Base-by-base conservation (phyloP, 2,329 filamentous ascomycete species). In the Monilinia polystroma region DNA sequence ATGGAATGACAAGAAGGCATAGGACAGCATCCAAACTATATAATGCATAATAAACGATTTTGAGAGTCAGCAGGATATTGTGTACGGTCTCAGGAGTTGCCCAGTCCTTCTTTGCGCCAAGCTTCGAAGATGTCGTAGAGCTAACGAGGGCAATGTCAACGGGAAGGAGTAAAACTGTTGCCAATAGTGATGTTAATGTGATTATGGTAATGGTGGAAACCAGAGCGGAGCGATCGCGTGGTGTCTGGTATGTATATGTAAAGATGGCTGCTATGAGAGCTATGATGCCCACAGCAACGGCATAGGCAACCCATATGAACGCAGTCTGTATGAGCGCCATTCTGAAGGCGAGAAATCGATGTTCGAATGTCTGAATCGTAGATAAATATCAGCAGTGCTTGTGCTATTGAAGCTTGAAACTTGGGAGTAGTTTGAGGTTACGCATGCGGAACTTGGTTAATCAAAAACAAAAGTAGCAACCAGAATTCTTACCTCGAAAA, bases 61-160 rank as follows among this genome's bases (percentile, higher is more conserved):
- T 91, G 70, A 99, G 83, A 0, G 91, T 92, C 70, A 87, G 83
- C 20, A 94, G 82, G 66, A 98, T 96, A 70, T 86, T 84, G 70
- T 91, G 85, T 68, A 98, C 87, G 64, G 87, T 87, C 70, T 90
- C 86, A 35, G 92, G 91, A 0, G 91, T 96, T 14, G 95, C 95
- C 95, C 95, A 99, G 73, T 94, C 89, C 79, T 97, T 97, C 81
- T 96, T 96, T 59, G 85, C 84, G 68, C 95, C 95, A 45, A 90
- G 82, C 59, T 87, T 85, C 7, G 89, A 85, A 66, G 88, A 88
- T 18, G 88, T 90, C 0, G 95, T 99, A 8, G 93, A 92, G 2
- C 94, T 97, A 58, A 97, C 90, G 72, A 99, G 86, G 14, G 95
- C 95, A 72, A 98, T 92, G 78, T 99, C 95, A 77, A 98, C 94